Percentiles rank a stretch among this genome's conserved stretches.
Evolutionary conservation across 164 flowering plant species (phyloP).

Genomic region (Chimonanthus praecox): DNA sequence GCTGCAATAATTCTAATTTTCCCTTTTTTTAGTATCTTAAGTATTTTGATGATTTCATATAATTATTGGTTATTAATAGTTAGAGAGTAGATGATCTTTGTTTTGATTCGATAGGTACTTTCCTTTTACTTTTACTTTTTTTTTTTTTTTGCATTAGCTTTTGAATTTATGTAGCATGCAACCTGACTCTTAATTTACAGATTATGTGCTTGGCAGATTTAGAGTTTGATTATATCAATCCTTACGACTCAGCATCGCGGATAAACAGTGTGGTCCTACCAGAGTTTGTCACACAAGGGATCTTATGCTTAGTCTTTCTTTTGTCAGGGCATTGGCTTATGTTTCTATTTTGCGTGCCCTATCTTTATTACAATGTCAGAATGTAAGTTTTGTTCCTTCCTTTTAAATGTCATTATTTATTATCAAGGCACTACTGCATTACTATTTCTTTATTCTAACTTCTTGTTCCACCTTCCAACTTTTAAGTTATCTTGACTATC

Average conservation of each 20-base stretch:
- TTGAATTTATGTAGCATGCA: neutral
- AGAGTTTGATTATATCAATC: conserved; percentile 93
- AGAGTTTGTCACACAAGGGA: conserved; percentile 67
- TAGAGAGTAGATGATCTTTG: too few species aligned
- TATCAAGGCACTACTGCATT: too few species aligned
- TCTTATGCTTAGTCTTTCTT: conserved; percentile 54
- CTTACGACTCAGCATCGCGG: conserved; percentile 83
- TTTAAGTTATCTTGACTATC: too few species aligned
- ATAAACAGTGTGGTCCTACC: conserved; percentile 75
- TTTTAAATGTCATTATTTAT: too few species aligned
- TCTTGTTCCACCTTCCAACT: too few species aligned
- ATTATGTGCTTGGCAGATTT: conserved; percentile 94
- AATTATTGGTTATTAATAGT: too few species aligned
- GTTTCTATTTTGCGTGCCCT: conserved; percentile 60
- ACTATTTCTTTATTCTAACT: too few species aligned
- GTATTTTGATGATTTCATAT: too few species aligned
- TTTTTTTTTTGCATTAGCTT: neutral
- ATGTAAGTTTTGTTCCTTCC: neutral
- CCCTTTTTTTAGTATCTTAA: too few species aligned
- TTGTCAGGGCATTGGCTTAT: conserved; percentile 87
- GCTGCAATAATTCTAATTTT: too few species aligned
- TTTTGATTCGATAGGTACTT: too few species aligned
- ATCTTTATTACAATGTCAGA: neutral
- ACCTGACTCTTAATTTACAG: conserved; percentile 47
- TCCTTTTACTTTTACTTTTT: too few species aligned